Evolutionary conservation across 768 basidiomycete genomes (phyloP), one percentile per base, ranked within the genome.

Genomic region (Epithele typhae): DNA sequence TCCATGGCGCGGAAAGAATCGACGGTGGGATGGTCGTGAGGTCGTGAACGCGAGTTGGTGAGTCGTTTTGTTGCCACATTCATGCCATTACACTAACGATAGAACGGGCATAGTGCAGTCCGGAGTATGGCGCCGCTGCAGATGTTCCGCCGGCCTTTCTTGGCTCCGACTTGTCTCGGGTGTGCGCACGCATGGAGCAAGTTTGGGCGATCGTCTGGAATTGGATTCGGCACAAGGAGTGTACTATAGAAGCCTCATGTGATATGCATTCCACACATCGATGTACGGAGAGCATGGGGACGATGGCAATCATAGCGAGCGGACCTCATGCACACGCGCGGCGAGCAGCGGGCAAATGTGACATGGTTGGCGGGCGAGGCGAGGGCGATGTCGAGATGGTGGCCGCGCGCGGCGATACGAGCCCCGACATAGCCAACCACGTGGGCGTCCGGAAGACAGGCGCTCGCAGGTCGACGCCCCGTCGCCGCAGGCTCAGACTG

Each of bases 21-120:
- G 56, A 63, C 37, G 61, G 61, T n/a, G 59, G 61, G 15, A 46
- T 63, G 44, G 56, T 57, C 44, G 61, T 63, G 14, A 55, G 53
- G 34, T 60, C 59, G 15, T 63, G 44, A 60, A 45, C 6, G 12
- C 3, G n/a, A n/a, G 19, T 18, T n/a, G 8, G 24, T 40, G 25
- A 40, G 45, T 32, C 35, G 46, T 32, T 17, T 7, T 6, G 14
- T 15, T 43, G 25, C 30, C 18, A 17, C n/a, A n/a, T n/a, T n/a
- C n/a, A n/a, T n/a, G n/a, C n/a, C n/a, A n/a, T n/a, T n/a, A n/a
- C n/a, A n/a, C n/a, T n/a, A n/a, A n/a, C n/a, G n/a, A n/a, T n/a
- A n/a, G n/a, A n/a, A n/a, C n/a, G n/a, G n/a, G n/a, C n/a, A n/a
- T n/a, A n/a, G n/a, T n/a, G n/a, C n/a, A n/a, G n/a, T n/a, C n/a